A percentile compares a stretch with the other conserved stretches of the same genome.
phyloP scores from a whole-genome alignment of 768 basidiomycete species.

The Suillus occidentalis region DNA sequence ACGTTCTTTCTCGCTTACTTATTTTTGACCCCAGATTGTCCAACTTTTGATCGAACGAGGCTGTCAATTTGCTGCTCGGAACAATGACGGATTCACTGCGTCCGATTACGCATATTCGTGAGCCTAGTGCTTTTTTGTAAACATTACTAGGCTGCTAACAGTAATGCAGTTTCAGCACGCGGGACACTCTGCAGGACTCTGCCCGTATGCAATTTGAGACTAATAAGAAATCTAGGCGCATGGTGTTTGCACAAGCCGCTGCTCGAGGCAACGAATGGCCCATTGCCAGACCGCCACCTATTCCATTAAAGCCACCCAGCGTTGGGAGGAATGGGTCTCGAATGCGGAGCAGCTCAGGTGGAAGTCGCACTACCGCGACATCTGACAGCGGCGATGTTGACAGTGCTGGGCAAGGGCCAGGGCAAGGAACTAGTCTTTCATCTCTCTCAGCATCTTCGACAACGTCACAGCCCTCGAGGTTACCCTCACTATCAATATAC shows the following conservation, averaged over 20 bases:
- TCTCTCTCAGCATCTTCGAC: conserved; percentile 63
- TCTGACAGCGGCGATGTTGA: conserved; percentile 73
- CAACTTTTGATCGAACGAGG: conserved; percentile 88
- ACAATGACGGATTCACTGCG: conserved; percentile 90
- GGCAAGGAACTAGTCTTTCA: conserved; percentile 46
- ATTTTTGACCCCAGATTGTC: conserved; percentile 53
- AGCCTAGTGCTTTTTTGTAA: conserved; percentile 7
- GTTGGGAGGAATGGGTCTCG: conserved; percentile 44
- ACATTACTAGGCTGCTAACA: conserved; percentile 6
- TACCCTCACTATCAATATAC: conserved; percentile 34
- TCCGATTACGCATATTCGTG: conserved; percentile 82
- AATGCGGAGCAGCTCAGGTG: conserved; percentile 79
- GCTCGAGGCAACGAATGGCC: conserved; percentile 62
- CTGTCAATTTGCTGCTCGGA: conserved; percentile 78
- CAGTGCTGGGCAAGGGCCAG: conserved; percentile 40
- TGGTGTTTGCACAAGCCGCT: conserved; percentile 73
- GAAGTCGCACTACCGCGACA: conserved; percentile 73
- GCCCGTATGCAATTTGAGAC: conserved; percentile 76
- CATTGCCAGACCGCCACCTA: conserved; percentile 43
- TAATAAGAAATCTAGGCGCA: conserved; percentile 73
- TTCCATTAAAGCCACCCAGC: conserved; percentile 45
- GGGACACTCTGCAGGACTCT: conserved; percentile 77
- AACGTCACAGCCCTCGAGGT: conserved; percentile 50
- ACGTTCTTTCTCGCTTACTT: conserved; percentile 12
- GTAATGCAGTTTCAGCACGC: conserved; percentile 60